Evolutionary conservation across 2,329 filamentous ascomycete genomes (phyloP).

Genomic region (Neonectria magnoliae): DNA sequence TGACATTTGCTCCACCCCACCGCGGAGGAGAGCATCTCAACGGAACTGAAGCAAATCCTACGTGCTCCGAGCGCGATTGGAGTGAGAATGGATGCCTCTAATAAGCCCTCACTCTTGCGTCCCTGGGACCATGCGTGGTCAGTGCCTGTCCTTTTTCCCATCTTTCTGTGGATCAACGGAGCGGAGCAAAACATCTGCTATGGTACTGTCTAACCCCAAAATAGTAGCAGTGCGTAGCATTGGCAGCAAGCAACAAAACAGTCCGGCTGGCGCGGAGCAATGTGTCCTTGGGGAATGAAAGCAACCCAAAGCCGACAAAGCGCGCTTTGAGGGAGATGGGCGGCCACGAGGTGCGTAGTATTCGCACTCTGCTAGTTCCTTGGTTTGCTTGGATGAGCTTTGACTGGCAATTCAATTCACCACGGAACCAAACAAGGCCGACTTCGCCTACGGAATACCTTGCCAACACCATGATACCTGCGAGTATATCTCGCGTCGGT

Average conservation of each 20-base stretch:
- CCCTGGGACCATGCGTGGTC: not conserved
- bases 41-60: not conserved
- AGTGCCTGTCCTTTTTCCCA: not conserved
- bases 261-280: not conserved
- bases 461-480: not conserved
- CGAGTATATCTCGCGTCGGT: too few species aligned
- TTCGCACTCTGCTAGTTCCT: not conserved
- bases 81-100: not conserved
- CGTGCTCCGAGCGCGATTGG: not conserved
- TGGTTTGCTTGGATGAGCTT: conserved; percentile 1
- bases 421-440: conserved; percentile 4
- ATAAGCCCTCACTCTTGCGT: not conserved
- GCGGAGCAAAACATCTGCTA: not conserved
- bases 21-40: not conserved
- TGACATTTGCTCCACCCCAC: not conserved
- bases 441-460: not conserved
- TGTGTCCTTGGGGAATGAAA: not conserved
- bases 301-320: not conserved
- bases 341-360: too few species aligned
- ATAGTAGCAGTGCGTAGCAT: not conserved
- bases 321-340: not conserved
- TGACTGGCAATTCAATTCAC: conserved; percentile 1
- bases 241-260: not conserved
- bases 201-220: not conserved
- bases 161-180: not conserved